Base-by-base conservation (phyloP, 495 filamentous ascomycete species). In the Venustampulla echinocandica region DNA sequence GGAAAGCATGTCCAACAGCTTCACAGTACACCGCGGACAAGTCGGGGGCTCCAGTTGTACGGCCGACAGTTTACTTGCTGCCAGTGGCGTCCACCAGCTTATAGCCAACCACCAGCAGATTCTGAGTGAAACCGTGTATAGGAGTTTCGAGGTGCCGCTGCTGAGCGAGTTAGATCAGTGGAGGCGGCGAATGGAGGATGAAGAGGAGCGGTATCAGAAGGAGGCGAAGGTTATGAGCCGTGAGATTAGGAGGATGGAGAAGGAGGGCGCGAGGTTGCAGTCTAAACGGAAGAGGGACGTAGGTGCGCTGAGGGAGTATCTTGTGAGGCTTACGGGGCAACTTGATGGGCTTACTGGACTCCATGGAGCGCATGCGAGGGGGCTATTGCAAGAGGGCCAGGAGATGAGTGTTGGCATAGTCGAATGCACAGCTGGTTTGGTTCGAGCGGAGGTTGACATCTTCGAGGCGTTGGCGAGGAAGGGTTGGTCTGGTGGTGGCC, bases 41-140 rank as follows among this genome's bases (percentile, higher is more conserved):
- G 7, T n/a, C 7, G 37, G 37, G 3, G 37, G 37, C 6, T 9
- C 15, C 7, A 60, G 63, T 14, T 80, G 77, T 62, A 81, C 77
- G 1, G 78, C 76, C 7, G 76, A 80, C 59, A 65, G 67, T 18
- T 60, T 82, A 14, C 61, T 82, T 25, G 69, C 73, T 27, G 70
- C 74, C 9, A 70, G 73, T 27, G 78, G 78, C n/a, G 64, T 82
- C 34, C 78, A 82, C 53, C 76, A 82, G 52, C 61, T 82, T 20
- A 70, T 81, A 17, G 77, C 76, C 10, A 82, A 80, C 58, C 79
- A 82, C 59, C 75, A 78, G 57, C 74, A 80, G 49, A 80, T 82
- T 48, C 65, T 82, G 0, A 69, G 64, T 18, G 77, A 82, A 53
- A 77, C 74, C 3, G 71, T 82, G n/a, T 81, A 82, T 59, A 64